Percentiles rank a stretch among this genome's conserved stretches.
Evolutionary conservation across 2,329 filamentous ascomycete genomes (phyloP).

Genomic region (Leptoxyphium fumago): DNA sequence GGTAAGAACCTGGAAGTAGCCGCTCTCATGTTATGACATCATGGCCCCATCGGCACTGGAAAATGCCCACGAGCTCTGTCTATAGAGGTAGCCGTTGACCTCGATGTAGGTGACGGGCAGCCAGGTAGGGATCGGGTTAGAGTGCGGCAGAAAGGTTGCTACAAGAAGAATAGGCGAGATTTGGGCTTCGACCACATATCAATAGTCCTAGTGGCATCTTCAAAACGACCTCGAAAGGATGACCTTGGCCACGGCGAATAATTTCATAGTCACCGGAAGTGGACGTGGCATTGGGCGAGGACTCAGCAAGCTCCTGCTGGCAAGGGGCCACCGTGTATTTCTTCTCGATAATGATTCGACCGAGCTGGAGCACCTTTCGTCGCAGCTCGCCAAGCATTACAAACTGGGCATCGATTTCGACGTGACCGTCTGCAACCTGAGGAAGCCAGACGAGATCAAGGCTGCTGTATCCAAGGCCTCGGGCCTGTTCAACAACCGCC

Average conservation of each 20-base stretch:
- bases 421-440: slow-evolving; percentile 11
- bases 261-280: slow-evolving; percentile 25
- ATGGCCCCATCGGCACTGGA: too few relatives aligned
- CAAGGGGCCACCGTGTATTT: slow-evolving; percentile 26
- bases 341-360: slow-evolving; percentile 24
- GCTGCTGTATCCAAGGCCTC: slow-evolving; percentile 16
- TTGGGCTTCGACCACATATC: too few relatives aligned
- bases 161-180: too few relatives aligned
- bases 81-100: too few relatives aligned
- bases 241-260: slow-evolving; percentile 19
- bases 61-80: too few relatives aligned
- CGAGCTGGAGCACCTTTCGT: slow-evolving; percentile 25
- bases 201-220: too few relatives aligned
- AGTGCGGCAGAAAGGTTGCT: too few relatives aligned
- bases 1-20: too few relatives aligned
- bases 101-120: too few relatives aligned
- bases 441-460: slow-evolving; percentile 17
- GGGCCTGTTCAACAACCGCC: slow-evolving; percentile 21
- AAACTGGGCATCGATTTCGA: slow-evolving; percentile 9
- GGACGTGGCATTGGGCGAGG: slow-evolving; percentile 25
- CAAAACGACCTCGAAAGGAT: too few relatives aligned
- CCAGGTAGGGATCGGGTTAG: too few relatives aligned
- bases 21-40: too few relatives aligned
- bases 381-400: slow-evolving; percentile 11
- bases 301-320: slow-evolving; percentile 22